phyloP scores from a whole-genome alignment of 164 flowering plant species.

The Brasenia schreberi region DNA sequence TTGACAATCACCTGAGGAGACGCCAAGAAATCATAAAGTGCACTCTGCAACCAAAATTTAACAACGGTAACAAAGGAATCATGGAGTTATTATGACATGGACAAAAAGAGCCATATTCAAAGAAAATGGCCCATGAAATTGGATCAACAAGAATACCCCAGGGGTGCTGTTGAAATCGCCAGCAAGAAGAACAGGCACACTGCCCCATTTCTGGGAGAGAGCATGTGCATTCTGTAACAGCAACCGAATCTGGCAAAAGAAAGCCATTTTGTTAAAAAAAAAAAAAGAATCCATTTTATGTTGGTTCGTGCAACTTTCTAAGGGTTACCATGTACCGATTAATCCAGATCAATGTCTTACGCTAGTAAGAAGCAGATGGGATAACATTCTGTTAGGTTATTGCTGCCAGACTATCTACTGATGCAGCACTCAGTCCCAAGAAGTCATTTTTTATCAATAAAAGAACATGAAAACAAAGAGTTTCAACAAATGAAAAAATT shows the following conservation, averaged over 20 bases:
- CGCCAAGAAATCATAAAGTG: constrained; percentile 60
- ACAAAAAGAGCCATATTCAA: neutral
- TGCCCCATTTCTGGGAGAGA: constrained; percentile 61
- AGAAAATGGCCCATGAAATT: constrained; percentile 1
- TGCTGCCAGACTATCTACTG: too few relatives aligned
- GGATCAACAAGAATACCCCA: constrained; percentile 29
- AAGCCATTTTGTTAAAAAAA: neutral
- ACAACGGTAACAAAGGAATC: constrained; percentile 6
- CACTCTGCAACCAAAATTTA: constrained; percentile 43
- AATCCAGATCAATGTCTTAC: too few relatives aligned
- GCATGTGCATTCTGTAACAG: constrained; percentile 56
- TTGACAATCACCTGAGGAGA: constrained; percentile 47
- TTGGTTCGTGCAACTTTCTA: too few relatives aligned
- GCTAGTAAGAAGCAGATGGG: too few relatives aligned
- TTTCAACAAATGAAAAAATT: too few relatives aligned
- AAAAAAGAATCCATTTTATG: too few relatives aligned
- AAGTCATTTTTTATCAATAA: too few relatives aligned
- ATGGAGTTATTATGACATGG: constrained; percentile 1
- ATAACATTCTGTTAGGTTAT: too few relatives aligned
- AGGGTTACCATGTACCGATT: too few relatives aligned
- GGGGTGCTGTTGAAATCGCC: constrained; percentile 83
- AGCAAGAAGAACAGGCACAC: constrained; percentile 55
- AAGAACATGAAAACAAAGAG: too few relatives aligned
- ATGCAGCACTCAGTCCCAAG: too few relatives aligned
- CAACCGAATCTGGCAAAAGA: constrained; percentile 35